phyloP scores from a whole-genome alignment of 768 basidiomycete species.

The Trametes villosa region DNA sequence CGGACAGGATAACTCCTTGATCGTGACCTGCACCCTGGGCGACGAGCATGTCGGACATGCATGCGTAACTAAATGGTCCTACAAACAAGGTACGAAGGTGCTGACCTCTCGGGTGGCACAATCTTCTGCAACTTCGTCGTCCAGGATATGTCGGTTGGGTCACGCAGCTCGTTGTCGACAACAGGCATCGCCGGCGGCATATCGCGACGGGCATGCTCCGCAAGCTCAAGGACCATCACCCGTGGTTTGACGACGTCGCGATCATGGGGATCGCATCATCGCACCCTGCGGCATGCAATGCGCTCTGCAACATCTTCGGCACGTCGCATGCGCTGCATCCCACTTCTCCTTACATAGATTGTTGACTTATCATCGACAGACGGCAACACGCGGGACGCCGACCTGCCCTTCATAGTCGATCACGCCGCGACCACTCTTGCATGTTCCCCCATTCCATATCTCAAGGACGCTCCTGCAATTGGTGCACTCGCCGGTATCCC shows the following conservation, averaged over 20 bases:
- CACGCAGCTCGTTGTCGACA: constrained; percentile 41
- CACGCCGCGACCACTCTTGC: constrained; percentile 29
- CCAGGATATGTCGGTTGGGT: constrained; percentile 38
- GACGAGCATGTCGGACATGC: constrained; percentile 35
- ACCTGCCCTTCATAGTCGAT: constrained; percentile 28
- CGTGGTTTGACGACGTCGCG: constrained; percentile 28
- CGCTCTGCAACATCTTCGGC: constrained; percentile 36
- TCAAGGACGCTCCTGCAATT: constrained; percentile 28
- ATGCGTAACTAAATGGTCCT: constrained; percentile 38
- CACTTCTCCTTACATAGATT: no score
- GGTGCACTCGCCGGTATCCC: constrained; percentile 32
- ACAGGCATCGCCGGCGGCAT: constrained; percentile 27
- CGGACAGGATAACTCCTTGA: constrained; percentile 24
- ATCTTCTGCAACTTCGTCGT: no score
- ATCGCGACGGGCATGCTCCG: constrained; percentile 19
- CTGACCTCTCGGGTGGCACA: neutral
- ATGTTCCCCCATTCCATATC: constrained; percentile 29
- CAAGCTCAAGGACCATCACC: neutral
- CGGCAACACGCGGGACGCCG: constrained; percentile 10
- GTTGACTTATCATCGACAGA: neutral
- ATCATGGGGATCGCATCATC: constrained; percentile 39
- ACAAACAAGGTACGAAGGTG: constrained; percentile 24
- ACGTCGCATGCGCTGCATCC: constrained; percentile 2
- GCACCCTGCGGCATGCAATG: constrained; percentile 36
- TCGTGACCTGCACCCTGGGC: constrained; percentile 24